Percentiles rank a stretch among this genome's conserved stretches.
Conservation (phyloP, 106 monocot species). For the Dioscorea alata region DNA sequence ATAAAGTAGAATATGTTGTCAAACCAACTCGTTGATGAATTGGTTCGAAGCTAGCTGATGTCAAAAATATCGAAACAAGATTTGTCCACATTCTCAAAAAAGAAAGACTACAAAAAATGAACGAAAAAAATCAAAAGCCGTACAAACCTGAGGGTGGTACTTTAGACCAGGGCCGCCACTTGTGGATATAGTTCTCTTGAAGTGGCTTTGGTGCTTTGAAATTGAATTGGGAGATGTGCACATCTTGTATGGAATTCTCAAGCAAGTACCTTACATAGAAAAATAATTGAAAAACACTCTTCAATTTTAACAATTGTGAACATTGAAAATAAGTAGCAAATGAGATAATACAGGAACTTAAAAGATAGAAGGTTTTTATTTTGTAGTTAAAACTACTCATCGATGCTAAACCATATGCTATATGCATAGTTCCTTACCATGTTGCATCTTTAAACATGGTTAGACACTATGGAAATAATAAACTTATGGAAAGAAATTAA, state of each 20-base stretch:
- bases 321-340: neutral
- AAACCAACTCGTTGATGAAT: too few species aligned
- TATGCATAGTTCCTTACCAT: neutral
- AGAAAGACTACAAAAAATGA: neutral
- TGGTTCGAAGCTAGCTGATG: too few species aligned
- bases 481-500: neutral
- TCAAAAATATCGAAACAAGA: too few species aligned
- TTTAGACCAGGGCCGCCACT: too few species aligned
- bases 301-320: too few species aligned
- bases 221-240: slow-evolving; percentile 49
- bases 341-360: neutral
- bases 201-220: slow-evolving; percentile 68
- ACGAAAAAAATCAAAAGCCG: neutral
- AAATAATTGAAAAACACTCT: neutral
- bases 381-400: too few species aligned
- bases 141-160: slow-evolving; percentile 24
- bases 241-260: slow-evolving; percentile 46
- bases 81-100: neutral
- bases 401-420: neutral
- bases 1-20: too few species aligned
- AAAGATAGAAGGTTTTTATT: neutral
- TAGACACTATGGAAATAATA: neutral
- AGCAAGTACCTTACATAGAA: slow-evolving; percentile 40
- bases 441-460: neutral
- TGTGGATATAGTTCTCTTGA: slow-evolving; percentile 42